Evolutionary conservation across 129 eudicot genomes (phyloP), one percentile per base, ranked within the genome.

Genomic region (Artemisia tridentata): DNA sequence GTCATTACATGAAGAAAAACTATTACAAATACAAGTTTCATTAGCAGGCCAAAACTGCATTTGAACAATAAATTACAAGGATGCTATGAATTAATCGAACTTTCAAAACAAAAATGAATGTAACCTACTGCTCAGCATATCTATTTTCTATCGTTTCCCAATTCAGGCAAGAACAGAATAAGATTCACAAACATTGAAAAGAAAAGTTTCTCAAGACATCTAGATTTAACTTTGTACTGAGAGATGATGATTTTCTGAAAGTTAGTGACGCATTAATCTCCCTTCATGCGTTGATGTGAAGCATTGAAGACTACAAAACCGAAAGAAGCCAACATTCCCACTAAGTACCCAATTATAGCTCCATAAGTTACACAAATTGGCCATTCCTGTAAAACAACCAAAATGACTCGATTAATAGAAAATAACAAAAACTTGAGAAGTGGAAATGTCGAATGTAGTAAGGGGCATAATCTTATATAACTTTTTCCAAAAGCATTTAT

Each of bases 311-410:
- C 72, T 10, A 56, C 56, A 45, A 71, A 78, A 63, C 80, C 73
- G 20, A 81, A 75, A 17, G 95, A 92, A 69, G 77, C 77, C 59
- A 84, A 55, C 82, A 83, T 52, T 61, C 96, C 98, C 3, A 78
- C 56, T 34, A 79, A 45, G 69, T 90, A 90, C 56, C 97, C 97
- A 15, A 75, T 69, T 11, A 85, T 66, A 71, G 90, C 95, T 59
- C 97, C 97, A 80, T 83, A 90, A 23, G 81, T 87, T 65, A 90
- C 97, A 75, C 91, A 83, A 75, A 90, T 78, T 67, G 97, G 97
- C 93, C 93, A 90, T 63, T 90, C 97, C 97, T 90, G 79, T 80
- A 65, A 21, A 59, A 12, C 18, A 50, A 69, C 53, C 38, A 18
- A 38, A 71, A 12, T n/a, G 21, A 18, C 13, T 4, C 14, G 16